These are phyloP conservation scores for Solanum lycopersicoides DNA, from an alignment of 257 asterid species.

Conservation along the genomic window DNA sequence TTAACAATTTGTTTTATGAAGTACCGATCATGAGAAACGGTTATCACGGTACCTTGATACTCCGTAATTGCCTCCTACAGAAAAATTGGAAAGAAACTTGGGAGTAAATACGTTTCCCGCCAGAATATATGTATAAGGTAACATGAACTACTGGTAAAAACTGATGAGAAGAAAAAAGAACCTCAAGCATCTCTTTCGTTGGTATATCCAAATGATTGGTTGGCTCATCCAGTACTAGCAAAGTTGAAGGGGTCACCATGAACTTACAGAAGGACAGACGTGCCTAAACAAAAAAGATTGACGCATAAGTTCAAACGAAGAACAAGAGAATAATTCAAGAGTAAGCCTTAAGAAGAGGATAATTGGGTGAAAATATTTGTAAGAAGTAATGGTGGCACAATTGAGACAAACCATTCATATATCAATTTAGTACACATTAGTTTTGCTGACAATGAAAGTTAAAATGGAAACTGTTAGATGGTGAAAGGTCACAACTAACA, in stretches of 20 bases:
- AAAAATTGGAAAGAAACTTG: background rate
- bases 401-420: background rate
- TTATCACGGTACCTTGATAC: constrained; percentile 82
- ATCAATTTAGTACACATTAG: background rate
- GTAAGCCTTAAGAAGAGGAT: background rate
- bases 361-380: background rate
- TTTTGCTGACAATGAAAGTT: background rate
- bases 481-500: background rate
- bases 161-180: constrained; percentile 10
- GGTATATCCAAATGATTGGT: constrained; percentile 97
- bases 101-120: background rate
- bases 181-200: constrained; percentile 99
- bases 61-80: constrained; percentile 88
- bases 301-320: background rate
- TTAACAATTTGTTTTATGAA: constrained; percentile 93
- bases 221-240: constrained; percentile 92
- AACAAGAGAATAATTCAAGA: background rate
- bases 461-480: background rate
- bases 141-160: background rate
- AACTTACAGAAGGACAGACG: constrained; percentile 99
- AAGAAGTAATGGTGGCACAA: background rate
- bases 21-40: constrained; percentile 98
- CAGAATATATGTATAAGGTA: background rate
- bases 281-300: constrained; percentile 37
- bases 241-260: constrained; percentile 95